Evolutionary conservation across 768 basidiomycete genomes (phyloP).

Genomic region (Termitomyces sp.): DNA sequence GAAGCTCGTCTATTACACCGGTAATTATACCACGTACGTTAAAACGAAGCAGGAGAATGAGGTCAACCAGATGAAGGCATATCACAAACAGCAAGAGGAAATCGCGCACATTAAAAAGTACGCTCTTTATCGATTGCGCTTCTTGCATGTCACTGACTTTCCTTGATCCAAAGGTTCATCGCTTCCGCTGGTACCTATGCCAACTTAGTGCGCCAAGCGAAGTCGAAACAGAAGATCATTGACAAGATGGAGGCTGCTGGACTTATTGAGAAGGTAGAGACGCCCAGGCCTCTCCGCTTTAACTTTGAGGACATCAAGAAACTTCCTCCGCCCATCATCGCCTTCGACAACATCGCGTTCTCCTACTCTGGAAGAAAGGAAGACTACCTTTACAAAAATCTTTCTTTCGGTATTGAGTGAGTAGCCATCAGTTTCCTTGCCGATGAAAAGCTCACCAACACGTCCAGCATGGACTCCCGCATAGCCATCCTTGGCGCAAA

Average conservation of each 20-base stretch:
- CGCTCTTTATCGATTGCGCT: slow-evolving; percentile 15
- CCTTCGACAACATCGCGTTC: slow-evolving; percentile 93
- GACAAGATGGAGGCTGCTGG: slow-evolving; percentile 99
- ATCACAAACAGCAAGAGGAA: slow-evolving; percentile 97
- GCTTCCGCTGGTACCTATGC: slow-evolving; percentile 99
- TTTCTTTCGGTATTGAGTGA: slow-evolving; percentile 98
- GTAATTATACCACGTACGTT: slow-evolving; percentile 97
- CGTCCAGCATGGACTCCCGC: slow-evolving; percentile 76
- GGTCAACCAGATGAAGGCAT: slow-evolving; percentile 99
- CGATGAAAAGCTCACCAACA: neutral
- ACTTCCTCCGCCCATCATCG: slow-evolving; percentile 95
- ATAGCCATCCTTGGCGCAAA: slow-evolving; percentile 96
- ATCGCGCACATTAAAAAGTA: slow-evolving; percentile 98
- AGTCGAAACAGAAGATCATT: slow-evolving; percentile 99
- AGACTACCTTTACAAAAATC: slow-evolving; percentile 81
- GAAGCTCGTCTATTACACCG: slow-evolving; percentile 90
- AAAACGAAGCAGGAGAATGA: slow-evolving; percentile 96
- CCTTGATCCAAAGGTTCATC: slow-evolving; percentile 62
- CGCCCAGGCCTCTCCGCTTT: slow-evolving; percentile 71
- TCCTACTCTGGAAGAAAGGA: slow-evolving; percentile 86
- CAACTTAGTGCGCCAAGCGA: slow-evolving; percentile 97
- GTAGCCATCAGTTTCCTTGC: slow-evolving; percentile 9
- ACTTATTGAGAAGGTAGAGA: slow-evolving; percentile 87
- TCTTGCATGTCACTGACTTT: neutral
- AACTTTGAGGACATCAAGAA: slow-evolving; percentile 94